These are phyloP conservation scores for Agaricus bisporus DNA, from an alignment of 768 basidiomycete genomes.

Conservation along the genomic window DNA sequence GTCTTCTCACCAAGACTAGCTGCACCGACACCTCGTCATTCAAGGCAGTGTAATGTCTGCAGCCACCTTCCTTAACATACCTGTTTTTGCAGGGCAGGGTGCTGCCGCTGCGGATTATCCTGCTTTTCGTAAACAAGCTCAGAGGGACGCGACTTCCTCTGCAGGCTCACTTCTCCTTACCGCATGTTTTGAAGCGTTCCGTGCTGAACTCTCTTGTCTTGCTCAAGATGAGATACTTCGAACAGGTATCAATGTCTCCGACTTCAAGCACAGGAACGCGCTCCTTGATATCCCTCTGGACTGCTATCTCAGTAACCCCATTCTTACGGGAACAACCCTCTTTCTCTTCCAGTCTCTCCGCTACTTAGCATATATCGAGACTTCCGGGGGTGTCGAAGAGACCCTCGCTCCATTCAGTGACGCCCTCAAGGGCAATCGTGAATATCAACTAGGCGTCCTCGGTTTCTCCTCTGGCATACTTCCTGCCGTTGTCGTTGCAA, in stretches of 20 bases:
- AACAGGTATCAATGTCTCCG: slow-evolving; percentile 28
- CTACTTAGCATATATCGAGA: slow-evolving; percentile 37
- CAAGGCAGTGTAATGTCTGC: slow-evolving; percentile 18
- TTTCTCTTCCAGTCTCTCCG: slow-evolving; percentile 44
- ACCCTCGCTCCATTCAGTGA: slow-evolving; percentile 20
- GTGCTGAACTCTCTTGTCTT: slow-evolving; percentile 36
- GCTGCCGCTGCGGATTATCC: slow-evolving; percentile 25
- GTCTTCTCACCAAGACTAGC: background rate
- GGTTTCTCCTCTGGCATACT: slow-evolving; percentile 57
- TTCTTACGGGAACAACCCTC: slow-evolving; percentile 38
- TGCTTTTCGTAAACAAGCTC: slow-evolving; percentile 31
- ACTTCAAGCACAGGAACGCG: slow-evolving; percentile 32
- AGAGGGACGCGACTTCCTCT: slow-evolving; percentile 34
- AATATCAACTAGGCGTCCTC: slow-evolving; percentile 32
- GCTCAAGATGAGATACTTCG: slow-evolving; percentile 25
- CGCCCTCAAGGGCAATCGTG: slow-evolving; percentile 25
- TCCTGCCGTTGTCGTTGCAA: slow-evolving; percentile 45
- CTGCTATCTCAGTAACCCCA: slow-evolving; percentile 35
- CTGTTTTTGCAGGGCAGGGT: slow-evolving; percentile 52
- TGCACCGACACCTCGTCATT: background rate
- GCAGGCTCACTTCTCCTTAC: slow-evolving; percentile 37
- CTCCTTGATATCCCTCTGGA: slow-evolving; percentile 30
- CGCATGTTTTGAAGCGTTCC: slow-evolving; percentile 41
- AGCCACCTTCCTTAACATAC: slow-evolving; percentile 15
- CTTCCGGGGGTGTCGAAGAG: background rate